Evolutionary conservation across 129 eudicot species (phyloP).

Genomic region (Centaurea solstitialis): DNA sequence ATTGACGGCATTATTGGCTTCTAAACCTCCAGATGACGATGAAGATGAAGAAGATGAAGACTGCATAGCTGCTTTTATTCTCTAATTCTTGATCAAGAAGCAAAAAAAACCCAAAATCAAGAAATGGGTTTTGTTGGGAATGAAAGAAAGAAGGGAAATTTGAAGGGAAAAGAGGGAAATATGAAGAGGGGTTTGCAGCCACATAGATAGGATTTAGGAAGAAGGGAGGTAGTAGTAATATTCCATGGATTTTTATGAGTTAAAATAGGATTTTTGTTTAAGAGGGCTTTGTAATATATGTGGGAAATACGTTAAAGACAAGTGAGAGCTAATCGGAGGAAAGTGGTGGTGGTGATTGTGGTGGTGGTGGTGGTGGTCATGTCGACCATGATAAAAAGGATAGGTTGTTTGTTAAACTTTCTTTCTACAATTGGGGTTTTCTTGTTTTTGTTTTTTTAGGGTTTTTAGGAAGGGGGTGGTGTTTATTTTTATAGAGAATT

Average conservation of each 20-base stretch:
- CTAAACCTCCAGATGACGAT: constrained; percentile 45
- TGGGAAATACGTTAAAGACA: constrained; percentile 26
- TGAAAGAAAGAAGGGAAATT: constrained; percentile 5
- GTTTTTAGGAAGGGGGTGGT: background rate
- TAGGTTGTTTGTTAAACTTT: constrained; percentile 20
- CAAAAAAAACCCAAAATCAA: too few relatives aligned
- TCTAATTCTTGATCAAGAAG: background rate
- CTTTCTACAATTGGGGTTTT: background rate
- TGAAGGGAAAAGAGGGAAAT: constrained; percentile 20
- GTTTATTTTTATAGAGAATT: too few relatives aligned
- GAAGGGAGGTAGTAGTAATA: constrained; percentile 41
- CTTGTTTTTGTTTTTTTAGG: background rate
- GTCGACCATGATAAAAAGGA: constrained; percentile 20
- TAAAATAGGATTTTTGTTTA: constrained; percentile 19
- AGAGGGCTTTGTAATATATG: constrained; percentile 3
- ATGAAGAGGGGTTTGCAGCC: constrained; percentile 54
- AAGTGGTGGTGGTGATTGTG: constrained; percentile 27
- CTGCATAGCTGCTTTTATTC: constrained; percentile 46
- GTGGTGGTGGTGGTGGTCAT: constrained; percentile 27
- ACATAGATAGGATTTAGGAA: constrained; percentile 61
- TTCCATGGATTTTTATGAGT: constrained; percentile 31
- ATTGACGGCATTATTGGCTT: constrained; percentile 42
- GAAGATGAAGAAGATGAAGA: constrained; percentile 32
- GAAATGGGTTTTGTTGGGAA: constrained; percentile 1
- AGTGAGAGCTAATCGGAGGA: constrained; percentile 10